phyloP scores from a whole-genome alignment of 179 eudicot species.

The Silene noctiflora region DNA sequence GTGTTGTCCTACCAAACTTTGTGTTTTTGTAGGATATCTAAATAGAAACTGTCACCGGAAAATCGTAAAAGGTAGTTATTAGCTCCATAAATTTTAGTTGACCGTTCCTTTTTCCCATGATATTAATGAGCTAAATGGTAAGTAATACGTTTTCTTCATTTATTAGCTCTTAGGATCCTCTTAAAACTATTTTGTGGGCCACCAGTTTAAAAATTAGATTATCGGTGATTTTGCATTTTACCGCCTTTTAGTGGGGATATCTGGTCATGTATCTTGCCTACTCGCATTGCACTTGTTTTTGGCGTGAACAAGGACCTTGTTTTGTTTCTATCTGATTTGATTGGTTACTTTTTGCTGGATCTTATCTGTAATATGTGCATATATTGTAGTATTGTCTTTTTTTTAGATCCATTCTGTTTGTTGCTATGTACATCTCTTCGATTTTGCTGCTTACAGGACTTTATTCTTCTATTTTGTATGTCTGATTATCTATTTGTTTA shows the following conservation, averaged over 20 bases:
- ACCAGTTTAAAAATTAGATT: too few relatives aligned
- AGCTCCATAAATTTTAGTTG: background rate
- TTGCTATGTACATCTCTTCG: background rate
- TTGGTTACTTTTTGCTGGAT: background rate
- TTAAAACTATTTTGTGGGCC: too few relatives aligned
- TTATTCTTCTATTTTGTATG: background rate
- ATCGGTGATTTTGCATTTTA: too few relatives aligned
- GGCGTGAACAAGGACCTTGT: background rate
- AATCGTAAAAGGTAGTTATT: background rate
- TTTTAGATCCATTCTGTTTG: background rate
- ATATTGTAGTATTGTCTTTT: background rate
- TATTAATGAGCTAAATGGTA: background rate
- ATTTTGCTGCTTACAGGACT: conserved; percentile 9
- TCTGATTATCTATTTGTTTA: background rate
- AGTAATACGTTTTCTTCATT: too few relatives aligned
- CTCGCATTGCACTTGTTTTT: background rate
- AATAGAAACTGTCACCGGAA: background rate
- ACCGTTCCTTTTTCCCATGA: background rate
- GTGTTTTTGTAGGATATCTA: background rate
- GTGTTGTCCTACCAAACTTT: too few relatives aligned
- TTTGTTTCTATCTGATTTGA: background rate
- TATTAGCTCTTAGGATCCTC: too few relatives aligned
- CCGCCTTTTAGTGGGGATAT: too few relatives aligned
- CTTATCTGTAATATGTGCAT: background rate
- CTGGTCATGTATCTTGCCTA: background rate